Evolutionary conservation across 2,329 filamentous ascomycete species (phyloP).

Genomic region (Cordyceps tenuipes): DNA sequence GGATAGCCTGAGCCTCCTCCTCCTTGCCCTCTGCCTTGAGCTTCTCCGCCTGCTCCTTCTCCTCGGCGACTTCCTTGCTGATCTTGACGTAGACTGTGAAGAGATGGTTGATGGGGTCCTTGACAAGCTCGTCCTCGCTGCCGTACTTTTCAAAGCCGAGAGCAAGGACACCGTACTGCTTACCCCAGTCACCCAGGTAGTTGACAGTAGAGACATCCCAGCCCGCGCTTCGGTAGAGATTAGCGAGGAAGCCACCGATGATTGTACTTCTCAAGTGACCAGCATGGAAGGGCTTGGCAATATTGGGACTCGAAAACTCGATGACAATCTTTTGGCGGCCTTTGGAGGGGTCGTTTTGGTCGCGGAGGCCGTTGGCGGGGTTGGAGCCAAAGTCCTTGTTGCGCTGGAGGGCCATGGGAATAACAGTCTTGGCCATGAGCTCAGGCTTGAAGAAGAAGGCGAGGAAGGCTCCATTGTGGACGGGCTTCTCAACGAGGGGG

Average conservation of each 20-base stretch:
- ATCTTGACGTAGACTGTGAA: constrained; percentile 78
- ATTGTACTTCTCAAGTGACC: constrained; percentile 72
- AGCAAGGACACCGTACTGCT: constrained; percentile 65
- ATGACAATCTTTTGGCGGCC: constrained; percentile 61
- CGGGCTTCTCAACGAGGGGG: constrained; percentile 63
- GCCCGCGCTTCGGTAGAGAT: constrained; percentile 60
- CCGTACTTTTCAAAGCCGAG: constrained; percentile 70
- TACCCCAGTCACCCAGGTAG: constrained; percentile 72
- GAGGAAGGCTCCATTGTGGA: constrained; percentile 59
- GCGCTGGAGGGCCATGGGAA: constrained; percentile 60
- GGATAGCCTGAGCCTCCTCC: constrained; percentile 47
- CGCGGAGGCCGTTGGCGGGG: constrained; percentile 48
- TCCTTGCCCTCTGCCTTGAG: constrained; percentile 48
- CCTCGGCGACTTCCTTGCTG: constrained; percentile 42
- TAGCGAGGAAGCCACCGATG: constrained; percentile 68
- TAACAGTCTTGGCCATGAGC: constrained; percentile 54
- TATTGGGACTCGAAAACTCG: constrained; percentile 80
- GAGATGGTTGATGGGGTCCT: constrained; percentile 73
- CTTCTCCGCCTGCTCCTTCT: constrained; percentile 18
- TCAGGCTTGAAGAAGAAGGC: constrained; percentile 73
- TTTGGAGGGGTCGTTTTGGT: constrained; percentile 50
- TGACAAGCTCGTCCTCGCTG: constrained; percentile 59
- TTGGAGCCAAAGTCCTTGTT: constrained; percentile 56
- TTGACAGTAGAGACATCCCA: constrained; percentile 71
- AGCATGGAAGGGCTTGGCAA: constrained; percentile 77